Percentiles rank a stretch among this genome's conserved stretches.
Conservation (phyloP, 257 asterid species). For the Plantago elongata region DNA sequence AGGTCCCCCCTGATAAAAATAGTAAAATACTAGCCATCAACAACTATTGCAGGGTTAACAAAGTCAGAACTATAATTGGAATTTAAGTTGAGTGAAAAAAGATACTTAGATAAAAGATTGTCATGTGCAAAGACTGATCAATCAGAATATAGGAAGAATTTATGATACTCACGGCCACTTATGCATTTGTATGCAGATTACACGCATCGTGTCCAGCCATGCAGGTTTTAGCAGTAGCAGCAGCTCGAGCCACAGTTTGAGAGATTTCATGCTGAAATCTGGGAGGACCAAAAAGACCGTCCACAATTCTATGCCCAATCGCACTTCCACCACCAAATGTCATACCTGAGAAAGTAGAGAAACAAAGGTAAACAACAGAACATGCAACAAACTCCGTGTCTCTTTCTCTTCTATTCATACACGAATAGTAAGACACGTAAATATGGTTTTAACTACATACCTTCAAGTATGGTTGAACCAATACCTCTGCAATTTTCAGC, state of each 20-base stretch:
- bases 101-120: not conserved
- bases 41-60: not conserved
- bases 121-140: not conserved
- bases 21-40: not conserved
- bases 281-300: constrained; percentile 72
- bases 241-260: constrained; percentile 34
- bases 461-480: constrained; percentile 61
- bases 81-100: not conserved
- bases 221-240: constrained; percentile 31
- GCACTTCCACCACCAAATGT: constrained; percentile 72
- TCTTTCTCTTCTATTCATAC: not conserved
- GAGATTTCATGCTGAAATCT: constrained; percentile 58
- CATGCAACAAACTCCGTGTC: not conserved
- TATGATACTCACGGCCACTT: constrained; percentile 54
- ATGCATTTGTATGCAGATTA: constrained; percentile 55
- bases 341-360: constrained; percentile 35
- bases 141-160: not conserved
- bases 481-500: constrained; percentile 44
- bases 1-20: not conserved
- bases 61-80: not conserved
- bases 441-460: constrained; percentile 26
- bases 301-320: constrained; percentile 74
- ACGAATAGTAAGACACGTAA: not conserved
- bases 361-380: not conserved
- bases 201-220: constrained; percentile 54